Conservation (phyloP, 1,139 yeast genomes). For the Saccharomyces uvarum region DNA sequence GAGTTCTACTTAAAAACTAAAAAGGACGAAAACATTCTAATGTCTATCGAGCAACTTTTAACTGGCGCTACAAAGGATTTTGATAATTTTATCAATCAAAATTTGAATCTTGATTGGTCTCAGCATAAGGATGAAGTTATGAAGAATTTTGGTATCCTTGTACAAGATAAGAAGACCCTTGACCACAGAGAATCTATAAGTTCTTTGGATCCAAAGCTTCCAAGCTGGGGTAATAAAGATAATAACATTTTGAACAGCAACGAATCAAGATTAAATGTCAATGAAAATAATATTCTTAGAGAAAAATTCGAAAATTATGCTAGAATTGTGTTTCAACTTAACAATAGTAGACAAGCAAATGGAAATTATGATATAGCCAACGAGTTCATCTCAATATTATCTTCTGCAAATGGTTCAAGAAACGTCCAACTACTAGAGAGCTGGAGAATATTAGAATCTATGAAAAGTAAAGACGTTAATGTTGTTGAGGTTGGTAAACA, state of each 20-base stretch:
- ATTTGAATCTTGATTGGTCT: constrained; percentile 77
- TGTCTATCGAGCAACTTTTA: constrained; percentile 78
- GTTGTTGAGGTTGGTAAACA: constrained; percentile 51
- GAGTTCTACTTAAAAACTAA: constrained; percentile 57
- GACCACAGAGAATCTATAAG: constrained; percentile 12
- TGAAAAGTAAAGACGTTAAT: constrained; percentile 18
- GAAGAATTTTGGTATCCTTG: constrained; percentile 51
- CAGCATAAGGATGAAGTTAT: constrained; percentile 65
- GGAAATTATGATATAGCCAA: constrained; percentile 30
- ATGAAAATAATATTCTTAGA: constrained; percentile 35
- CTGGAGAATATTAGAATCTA: constrained; percentile 47
- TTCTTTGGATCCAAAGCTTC: constrained; percentile 23
- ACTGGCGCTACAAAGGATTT: constrained; percentile 73
- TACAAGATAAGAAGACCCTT: constrained; percentile 26
- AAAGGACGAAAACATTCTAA: constrained; percentile 74
- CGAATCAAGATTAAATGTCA: constrained; percentile 35
- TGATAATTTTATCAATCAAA: constrained; percentile 66
- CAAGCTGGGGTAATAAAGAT: constrained; percentile 31
- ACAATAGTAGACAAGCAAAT: constrained; percentile 54
- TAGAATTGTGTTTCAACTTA: constrained; percentile 58
- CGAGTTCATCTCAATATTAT: constrained; percentile 33
- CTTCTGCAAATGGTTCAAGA: constrained; percentile 41
- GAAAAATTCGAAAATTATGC: constrained; percentile 72
- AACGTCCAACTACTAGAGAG: constrained; percentile 58
- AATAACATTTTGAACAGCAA: constrained; percentile 29